These are phyloP conservation scores for Blastobotrys attinorum DNA, from an alignment of 805 yeast species.

Conservation along the genomic window DNA sequence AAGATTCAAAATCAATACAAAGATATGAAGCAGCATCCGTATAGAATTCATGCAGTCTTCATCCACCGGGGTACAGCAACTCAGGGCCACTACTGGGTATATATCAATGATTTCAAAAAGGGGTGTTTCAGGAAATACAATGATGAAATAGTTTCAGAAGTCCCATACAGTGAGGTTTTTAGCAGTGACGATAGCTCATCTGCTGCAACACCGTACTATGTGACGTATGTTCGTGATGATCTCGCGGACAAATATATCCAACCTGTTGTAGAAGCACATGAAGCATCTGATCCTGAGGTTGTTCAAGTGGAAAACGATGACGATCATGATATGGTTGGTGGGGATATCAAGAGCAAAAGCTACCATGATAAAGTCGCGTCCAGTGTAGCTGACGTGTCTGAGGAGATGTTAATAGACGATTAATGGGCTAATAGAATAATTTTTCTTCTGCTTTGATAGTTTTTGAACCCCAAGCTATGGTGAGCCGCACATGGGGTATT, in stretches of 20 bases:
- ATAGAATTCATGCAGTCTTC: slow-evolving; percentile 82
- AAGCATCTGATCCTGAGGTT: too few species aligned
- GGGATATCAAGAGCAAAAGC: too few species aligned
- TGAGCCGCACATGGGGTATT: too few species aligned
- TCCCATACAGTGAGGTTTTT: slow-evolving; percentile 24
- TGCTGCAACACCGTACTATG: slow-evolving; percentile 89
- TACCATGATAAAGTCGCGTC: too few species aligned
- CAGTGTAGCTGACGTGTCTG: too few species aligned
- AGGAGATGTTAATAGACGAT: too few species aligned
- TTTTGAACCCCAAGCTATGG: too few species aligned
- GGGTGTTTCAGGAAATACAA: slow-evolving; percentile 80
- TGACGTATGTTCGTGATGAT: slow-evolving; percentile 72
- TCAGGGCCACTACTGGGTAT: slow-evolving; percentile 96
- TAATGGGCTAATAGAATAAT: too few species aligned
- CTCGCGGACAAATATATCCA: slow-evolving; percentile 30
- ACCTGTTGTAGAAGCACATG: too few species aligned
- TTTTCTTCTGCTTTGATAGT: too few species aligned
- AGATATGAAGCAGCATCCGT: slow-evolving; percentile 56
- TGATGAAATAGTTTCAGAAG: slow-evolving; percentile 87
- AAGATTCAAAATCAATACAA: slow-evolving; percentile 55
- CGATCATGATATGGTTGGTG: too few species aligned
- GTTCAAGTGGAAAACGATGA: too few species aligned
- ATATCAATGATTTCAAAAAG: slow-evolving; percentile 66
- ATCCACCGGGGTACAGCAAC: slow-evolving; percentile 94
- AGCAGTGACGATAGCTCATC: slow-evolving; percentile 36